A percentile compares a stretch with the other conserved stretches of the same genome.
Conservation (phyloP, 345 rosid genomes). For the Xanthoceras sorbifolium region DNA sequence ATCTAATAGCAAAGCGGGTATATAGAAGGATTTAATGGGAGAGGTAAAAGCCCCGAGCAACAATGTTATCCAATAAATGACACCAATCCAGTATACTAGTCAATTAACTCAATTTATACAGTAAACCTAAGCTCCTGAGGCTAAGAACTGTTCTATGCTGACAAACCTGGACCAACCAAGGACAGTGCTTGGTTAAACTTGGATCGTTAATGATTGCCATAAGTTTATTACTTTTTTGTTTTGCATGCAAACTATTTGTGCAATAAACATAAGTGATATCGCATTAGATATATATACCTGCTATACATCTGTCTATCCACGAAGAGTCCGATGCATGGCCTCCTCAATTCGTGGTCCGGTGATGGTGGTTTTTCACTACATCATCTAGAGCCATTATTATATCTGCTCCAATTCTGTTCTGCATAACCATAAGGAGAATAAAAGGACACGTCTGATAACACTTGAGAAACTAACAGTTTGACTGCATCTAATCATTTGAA, state of each 20-base stretch:
- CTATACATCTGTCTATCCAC: slow-evolving; percentile 88
- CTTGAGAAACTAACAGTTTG: slow-evolving; percentile 2
- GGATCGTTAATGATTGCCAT: not conserved
- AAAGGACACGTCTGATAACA: not conserved
- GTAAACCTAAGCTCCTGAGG: slow-evolving; percentile 14
- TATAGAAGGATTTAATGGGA: not conserved
- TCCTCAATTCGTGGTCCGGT: slow-evolving; percentile 82
- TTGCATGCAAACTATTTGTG: slow-evolving; percentile 6
- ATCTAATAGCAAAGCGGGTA: not conserved
- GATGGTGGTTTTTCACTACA: slow-evolving; percentile 77
- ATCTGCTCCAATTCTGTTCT: slow-evolving; percentile 89
- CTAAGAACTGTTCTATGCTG: not conserved
- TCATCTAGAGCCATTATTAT: slow-evolving; percentile 91
- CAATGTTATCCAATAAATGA: not conserved
- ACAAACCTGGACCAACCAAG: slow-evolving; percentile 1
- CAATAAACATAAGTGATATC: not conserved
- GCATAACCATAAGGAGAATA: slow-evolving; percentile 31
- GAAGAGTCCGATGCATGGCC: slow-evolving; percentile 86
- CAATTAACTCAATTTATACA: not conserved
- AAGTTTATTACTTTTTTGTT: not conserved
- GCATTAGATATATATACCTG: slow-evolving; percentile 36
- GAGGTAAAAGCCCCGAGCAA: not conserved
- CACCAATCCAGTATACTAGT: not conserved
- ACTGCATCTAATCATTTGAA: not conserved
- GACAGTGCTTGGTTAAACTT: slow-evolving; percentile 13